Conservation (phyloP, 163 green algal species). For the Scenedesmus sp. region DNA sequence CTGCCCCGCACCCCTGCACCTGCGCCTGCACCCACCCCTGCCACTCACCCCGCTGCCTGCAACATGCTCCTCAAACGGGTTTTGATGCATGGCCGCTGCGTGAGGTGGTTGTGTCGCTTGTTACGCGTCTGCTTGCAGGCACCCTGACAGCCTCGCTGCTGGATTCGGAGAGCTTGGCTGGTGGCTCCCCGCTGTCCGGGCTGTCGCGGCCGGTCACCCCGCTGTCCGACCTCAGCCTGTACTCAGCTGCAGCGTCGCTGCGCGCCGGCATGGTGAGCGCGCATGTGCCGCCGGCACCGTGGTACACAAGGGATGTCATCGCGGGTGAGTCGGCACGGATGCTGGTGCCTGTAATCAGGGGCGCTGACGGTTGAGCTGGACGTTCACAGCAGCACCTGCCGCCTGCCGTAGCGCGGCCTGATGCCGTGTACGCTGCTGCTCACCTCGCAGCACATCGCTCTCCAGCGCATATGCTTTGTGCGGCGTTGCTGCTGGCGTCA, state of each 20-base stretch:
- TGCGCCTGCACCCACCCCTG: too few species aligned
- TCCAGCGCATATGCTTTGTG: too few species aligned
- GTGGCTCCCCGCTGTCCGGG: slow-evolving; percentile 17
- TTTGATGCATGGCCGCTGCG: neutral
- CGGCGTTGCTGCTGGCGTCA: too few species aligned
- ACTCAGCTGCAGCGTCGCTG: slow-evolving; percentile 21
- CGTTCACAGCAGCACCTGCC: neutral
- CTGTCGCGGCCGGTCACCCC: slow-evolving; percentile 5
- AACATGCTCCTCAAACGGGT: too few species aligned
- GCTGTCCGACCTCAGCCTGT: slow-evolving; percentile 13
- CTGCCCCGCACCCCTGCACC: too few species aligned
- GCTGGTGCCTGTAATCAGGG: neutral
- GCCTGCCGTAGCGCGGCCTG: neutral
- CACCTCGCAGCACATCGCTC: neutral
- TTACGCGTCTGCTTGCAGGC: neutral
- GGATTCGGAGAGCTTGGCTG: slow-evolving; percentile 10
- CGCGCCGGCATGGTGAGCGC: neutral
- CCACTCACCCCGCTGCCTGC: too few species aligned
- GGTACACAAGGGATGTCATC: slow-evolving; percentile 34
- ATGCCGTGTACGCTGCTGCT: neutral
- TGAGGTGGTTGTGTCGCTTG: too few species aligned
- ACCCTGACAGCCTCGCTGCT: neutral
- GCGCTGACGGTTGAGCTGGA: too few species aligned
- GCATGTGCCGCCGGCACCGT: neutral
- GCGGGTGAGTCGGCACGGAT: neutral